A percentile compares a stretch with the other conserved stretches of the same genome.
Evolutionary conservation across 345 rosid species (phyloP).

Genomic region (Viola odorata): DNA sequence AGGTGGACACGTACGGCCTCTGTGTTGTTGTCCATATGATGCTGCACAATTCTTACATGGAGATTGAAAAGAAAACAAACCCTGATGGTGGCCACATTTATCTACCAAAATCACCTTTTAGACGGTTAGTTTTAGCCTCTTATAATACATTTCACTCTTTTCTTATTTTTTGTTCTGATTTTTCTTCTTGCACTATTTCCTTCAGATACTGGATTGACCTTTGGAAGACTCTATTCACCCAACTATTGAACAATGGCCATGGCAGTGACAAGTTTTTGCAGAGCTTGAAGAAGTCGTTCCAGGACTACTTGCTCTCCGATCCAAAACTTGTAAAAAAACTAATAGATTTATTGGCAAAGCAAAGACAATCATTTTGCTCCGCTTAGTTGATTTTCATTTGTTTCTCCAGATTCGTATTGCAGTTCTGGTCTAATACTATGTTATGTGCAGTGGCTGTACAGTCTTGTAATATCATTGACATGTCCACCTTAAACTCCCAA

Average conservation of each 20-base stretch:
- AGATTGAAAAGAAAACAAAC: conserved; percentile 48
- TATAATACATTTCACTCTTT: not conserved
- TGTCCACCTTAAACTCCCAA: too few species aligned
- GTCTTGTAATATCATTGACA: too few species aligned
- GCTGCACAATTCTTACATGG: conserved; percentile 78
- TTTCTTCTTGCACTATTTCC: conserved; percentile 1
- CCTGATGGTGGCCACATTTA: conserved; percentile 42
- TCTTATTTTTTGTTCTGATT: not conserved
- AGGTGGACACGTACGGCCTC: conserved; percentile 84
- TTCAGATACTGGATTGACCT: conserved; percentile 81
- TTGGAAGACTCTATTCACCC: conserved; percentile 65
- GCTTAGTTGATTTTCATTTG: conserved; percentile 13
- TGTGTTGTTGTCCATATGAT: conserved; percentile 81
- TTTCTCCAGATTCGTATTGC: not conserved
- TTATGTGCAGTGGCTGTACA: too few species aligned
- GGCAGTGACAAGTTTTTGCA: conserved; percentile 39
- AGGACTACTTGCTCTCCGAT: conserved; percentile 49
- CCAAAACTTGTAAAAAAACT: conserved; percentile 59
- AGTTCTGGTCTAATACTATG: too few species aligned
- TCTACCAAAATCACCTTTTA: conserved; percentile 57
- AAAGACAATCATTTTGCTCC: conserved; percentile 62
- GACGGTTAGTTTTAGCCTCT: conserved; percentile 39
- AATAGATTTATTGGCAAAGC: conserved; percentile 64
- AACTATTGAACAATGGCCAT: conserved; percentile 51
- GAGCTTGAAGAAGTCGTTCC: conserved; percentile 54